These are phyloP conservation scores for Poa annua DNA, from an alignment of 176 grass and related monocot genomes.

Conservation along the genomic window DNA sequence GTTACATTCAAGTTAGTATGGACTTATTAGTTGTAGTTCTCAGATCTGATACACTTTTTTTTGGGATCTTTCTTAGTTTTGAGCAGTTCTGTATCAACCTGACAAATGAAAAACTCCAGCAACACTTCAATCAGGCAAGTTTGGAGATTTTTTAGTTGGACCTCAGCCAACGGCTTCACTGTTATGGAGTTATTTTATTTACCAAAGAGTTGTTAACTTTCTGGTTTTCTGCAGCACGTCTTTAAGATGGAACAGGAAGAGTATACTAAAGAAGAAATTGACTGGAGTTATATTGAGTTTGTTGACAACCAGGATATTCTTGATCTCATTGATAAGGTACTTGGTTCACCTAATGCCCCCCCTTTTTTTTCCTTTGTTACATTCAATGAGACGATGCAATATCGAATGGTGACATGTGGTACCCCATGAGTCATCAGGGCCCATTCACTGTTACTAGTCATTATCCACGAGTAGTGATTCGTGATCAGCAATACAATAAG, in stretches of 20 bases:
- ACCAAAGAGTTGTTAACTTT: conserved; percentile 33
- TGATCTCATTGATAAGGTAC: conserved; percentile 96
- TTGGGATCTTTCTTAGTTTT: conserved; percentile 62
- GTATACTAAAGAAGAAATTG: conserved; percentile 99
- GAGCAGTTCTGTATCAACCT: conserved; percentile 99
- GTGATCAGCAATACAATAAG: conserved; percentile 1
- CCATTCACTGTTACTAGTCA: conserved; percentile 9
- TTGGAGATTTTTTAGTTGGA: conserved; percentile 18
- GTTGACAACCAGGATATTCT: conserved; percentile 96
- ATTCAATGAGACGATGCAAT: not conserved
- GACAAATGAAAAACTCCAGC: conserved; percentile 99
- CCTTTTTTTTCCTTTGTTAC: not conserved
- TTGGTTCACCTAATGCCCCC: conserved; percentile 7
- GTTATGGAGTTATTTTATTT: not conserved
- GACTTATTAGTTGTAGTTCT: conserved; percentile 17
- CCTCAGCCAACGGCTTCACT: not conserved
- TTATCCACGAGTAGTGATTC: conserved; percentile 10
- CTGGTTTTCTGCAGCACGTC: conserved; percentile 79
- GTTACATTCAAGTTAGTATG: conserved; percentile 28
- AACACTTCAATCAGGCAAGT: conserved; percentile 97
- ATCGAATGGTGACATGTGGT: not conserved
- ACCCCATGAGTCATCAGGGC: not conserved
- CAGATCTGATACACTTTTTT: conserved; percentile 23
- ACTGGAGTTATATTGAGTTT: conserved; percentile 99
- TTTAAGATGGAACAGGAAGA: conserved; percentile 99